phyloP scores from a whole-genome alignment of 1,284 basidiomycete genomes.

The Apiotrichum gracile region DNA sequence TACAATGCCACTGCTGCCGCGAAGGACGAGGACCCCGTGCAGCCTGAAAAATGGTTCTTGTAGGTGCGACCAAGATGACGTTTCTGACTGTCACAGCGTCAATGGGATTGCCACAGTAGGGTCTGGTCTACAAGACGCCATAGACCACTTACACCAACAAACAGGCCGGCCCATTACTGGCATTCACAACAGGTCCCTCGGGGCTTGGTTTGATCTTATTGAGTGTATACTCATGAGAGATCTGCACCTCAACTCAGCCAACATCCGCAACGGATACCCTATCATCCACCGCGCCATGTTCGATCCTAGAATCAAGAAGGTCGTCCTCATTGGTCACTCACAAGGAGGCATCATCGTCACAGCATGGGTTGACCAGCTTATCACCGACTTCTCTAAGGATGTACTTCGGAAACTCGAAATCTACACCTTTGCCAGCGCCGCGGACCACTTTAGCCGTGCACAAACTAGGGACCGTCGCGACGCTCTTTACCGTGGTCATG shows the following conservation, averaged over 20 bases:
- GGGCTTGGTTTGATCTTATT: neutral
- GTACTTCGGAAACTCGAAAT: conserved; percentile 25
- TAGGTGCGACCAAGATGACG: neutral
- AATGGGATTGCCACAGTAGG: neutral
- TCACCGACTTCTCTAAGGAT: conserved; percentile 21
- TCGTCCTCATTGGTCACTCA: conserved; percentile 30
- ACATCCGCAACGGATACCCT: neutral
- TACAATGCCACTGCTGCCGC: no score
- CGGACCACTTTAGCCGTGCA: conserved; percentile 25
- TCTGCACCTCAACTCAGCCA: neutral
- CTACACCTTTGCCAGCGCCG: conserved; percentile 33
- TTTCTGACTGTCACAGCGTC: neutral
- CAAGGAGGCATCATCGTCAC: conserved; percentile 32
- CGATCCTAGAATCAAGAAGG: conserved; percentile 12
- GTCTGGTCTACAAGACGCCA: neutral
- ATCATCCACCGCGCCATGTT: conserved; percentile 2
- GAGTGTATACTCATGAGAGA: neutral
- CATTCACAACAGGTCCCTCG: neutral
- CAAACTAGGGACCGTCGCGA: neutral
- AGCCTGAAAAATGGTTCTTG: neutral
- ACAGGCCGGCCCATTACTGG: neutral
- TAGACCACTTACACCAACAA: neutral
- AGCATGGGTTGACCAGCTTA: conserved; percentile 27
- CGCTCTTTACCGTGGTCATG: neutral
- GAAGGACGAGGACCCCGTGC: no score